A percentile compares a stretch with the other conserved stretches of the same genome.
Evolutionary conservation across 2,329 filamentous ascomycete species (phyloP).

Genomic region (Nemania abortiva): DNA sequence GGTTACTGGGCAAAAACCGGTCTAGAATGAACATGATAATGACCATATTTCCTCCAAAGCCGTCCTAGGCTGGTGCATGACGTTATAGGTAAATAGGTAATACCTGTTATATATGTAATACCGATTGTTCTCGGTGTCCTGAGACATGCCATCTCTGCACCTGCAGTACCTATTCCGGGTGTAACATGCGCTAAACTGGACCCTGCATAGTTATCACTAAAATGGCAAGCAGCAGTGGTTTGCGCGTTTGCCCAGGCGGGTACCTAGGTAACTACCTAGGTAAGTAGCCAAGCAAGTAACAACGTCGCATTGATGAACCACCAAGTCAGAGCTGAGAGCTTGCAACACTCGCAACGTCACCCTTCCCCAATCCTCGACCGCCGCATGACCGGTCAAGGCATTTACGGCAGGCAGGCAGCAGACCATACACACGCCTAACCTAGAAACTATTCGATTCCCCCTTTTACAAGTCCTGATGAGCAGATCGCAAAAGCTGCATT

Average conservation of each 20-base stretch:
- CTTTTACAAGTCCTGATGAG: background rate
- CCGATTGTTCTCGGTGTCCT: background rate
- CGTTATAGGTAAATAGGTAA: background rate
- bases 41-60: background rate
- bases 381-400: background rate
- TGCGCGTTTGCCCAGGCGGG: background rate
- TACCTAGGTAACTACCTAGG: background rate
- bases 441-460: background rate
- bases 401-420: background rate
- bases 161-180: background rate
- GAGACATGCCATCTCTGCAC: background rate
- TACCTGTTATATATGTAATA: background rate
- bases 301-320: no score
- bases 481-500: background rate
- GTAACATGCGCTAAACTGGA: slow-evolving; percentile 30
- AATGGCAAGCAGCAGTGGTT: slow-evolving; percentile 11
- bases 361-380: background rate
- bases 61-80: background rate
- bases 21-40: background rate
- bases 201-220: slow-evolving; percentile 36
- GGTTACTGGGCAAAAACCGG: background rate
- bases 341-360: background rate
- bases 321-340: background rate
- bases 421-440: background rate
- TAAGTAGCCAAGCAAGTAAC: background rate